These are phyloP conservation scores for Buddleja alternifolia DNA, from an alignment of 257 asterid genomes.

Conservation along the genomic window DNA sequence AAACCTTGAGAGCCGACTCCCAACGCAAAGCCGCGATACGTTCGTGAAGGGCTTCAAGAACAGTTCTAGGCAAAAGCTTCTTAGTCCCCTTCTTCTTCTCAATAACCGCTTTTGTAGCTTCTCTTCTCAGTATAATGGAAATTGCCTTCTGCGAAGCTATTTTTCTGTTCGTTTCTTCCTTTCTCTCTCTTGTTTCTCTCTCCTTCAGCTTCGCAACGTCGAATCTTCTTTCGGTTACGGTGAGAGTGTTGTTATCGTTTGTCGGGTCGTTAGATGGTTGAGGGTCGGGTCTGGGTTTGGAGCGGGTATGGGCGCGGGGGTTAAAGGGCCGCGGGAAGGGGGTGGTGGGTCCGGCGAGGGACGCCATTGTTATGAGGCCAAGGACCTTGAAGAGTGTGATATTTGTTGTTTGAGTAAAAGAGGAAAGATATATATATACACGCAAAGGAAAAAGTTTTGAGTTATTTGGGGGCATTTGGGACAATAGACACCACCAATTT, in stretches of 20 bases:
- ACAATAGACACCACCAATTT: too few relatives aligned
- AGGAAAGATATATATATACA: too few relatives aligned
- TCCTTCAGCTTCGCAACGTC: conserved; percentile 50
- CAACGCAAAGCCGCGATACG: conserved; percentile 92
- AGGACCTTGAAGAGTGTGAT: too few relatives aligned
- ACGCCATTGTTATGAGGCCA: conserved; percentile 39
- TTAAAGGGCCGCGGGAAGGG: conserved; percentile 36
- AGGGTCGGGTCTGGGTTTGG: conserved; percentile 25
- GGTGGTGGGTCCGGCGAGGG: conserved; percentile 48
- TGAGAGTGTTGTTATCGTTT: background rate
- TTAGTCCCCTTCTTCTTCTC: conserved; percentile 78
- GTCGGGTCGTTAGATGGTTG: conserved; percentile 31
- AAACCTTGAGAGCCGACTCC: conserved; percentile 95
- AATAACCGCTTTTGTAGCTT: conserved; percentile 82
- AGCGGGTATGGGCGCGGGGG: conserved; percentile 18
- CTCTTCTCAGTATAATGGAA: conserved; percentile 81
- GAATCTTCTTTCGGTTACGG: conserved; percentile 26
- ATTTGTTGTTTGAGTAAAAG: too few relatives aligned
- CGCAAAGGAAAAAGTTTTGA: too few relatives aligned
- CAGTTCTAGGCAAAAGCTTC: conserved; percentile 69
- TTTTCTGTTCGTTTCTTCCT: conserved; percentile 71
- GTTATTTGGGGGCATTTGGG: too few relatives aligned
- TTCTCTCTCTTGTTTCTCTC: conserved; percentile 59
- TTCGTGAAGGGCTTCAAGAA: conserved; percentile 93
- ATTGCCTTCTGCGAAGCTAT: conserved; percentile 88